Conservation (phyloP, 2,329 filamentous ascomycete species). For the Botrytis galanthina region DNA sequence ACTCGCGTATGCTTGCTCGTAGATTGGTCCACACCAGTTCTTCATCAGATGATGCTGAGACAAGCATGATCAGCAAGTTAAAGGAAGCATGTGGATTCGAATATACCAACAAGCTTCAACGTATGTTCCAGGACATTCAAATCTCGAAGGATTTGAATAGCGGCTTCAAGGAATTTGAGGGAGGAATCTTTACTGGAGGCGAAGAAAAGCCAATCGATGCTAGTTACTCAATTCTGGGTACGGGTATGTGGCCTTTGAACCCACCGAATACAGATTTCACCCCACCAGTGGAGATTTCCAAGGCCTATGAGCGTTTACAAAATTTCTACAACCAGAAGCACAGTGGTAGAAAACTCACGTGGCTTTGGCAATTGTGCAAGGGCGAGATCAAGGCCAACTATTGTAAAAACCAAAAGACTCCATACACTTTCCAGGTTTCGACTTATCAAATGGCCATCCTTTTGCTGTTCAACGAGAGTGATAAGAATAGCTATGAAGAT, state of each 20-base stretch:
- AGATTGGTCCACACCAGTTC: slow-evolving; percentile 93
- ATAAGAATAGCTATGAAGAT: slow-evolving; percentile 82
- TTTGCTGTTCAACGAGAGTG: slow-evolving; percentile 89
- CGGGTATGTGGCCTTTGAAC: slow-evolving; percentile 93
- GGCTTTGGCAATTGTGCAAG: slow-evolving; percentile 98
- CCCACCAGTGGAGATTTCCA: slow-evolving; percentile 78
- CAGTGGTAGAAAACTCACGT: slow-evolving; percentile 91
- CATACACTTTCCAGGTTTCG: slow-evolving; percentile 95
- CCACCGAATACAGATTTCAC: slow-evolving; percentile 85
- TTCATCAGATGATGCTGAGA: slow-evolving; percentile 95
- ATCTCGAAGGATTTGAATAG: slow-evolving; percentile 96
- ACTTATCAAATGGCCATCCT: slow-evolving; percentile 98
- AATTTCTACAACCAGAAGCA: slow-evolving; percentile 96
- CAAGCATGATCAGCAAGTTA: slow-evolving; percentile 98
- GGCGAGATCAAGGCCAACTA: slow-evolving; percentile 95
- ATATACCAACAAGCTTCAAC: slow-evolving; percentile 98
- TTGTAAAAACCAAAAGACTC: slow-evolving; percentile 82
- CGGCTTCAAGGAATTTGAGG: slow-evolving; percentile 77
- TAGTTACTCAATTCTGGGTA: slow-evolving; percentile 88
- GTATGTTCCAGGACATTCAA: slow-evolving; percentile 99
- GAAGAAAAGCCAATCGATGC: slow-evolving; percentile 74
- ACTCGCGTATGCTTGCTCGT: slow-evolving; percentile 93
- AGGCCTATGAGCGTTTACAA: slow-evolving; percentile 85
- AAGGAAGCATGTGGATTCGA: slow-evolving; percentile 99
- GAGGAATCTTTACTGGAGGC: slow-evolving; percentile 60